These are phyloP conservation scores for Piromyces finnis DNA, from an alignment of 192 early-diverging fungal genomes.

Conservation along the genomic window DNA sequence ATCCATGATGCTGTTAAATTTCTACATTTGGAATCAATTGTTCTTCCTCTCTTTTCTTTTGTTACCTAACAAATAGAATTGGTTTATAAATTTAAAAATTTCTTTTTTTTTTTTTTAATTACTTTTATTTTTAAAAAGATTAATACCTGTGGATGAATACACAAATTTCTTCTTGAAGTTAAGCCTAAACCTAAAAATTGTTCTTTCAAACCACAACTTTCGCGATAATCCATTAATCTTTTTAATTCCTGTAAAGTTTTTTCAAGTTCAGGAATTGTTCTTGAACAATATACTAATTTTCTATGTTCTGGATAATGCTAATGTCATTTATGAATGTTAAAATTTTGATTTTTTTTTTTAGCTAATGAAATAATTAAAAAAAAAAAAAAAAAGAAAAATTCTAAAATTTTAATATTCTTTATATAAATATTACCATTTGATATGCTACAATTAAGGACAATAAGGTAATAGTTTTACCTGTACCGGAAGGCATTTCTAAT, in stretches of 20 bases:
- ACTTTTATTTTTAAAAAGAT: background rate
- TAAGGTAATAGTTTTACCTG: conserved; percentile 93
- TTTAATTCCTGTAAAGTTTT: conserved; percentile 94
- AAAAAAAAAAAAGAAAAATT: too few relatives aligned
- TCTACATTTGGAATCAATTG: conserved; percentile 79
- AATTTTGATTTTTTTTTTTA: too few relatives aligned
- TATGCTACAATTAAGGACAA: conserved; percentile 91
- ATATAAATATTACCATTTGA: conserved; percentile 63
- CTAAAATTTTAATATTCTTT: too few relatives aligned
- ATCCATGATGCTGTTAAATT: conserved; percentile 90
- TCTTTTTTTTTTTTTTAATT: background rate
- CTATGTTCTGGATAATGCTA: conserved; percentile 77
- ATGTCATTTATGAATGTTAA: too few relatives aligned
- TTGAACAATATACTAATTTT: conserved; percentile 98
- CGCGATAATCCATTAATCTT: conserved; percentile 71
- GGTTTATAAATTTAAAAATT: background rate
- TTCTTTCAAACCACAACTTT: conserved; percentile 42
- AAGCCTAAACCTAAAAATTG: conserved; percentile 81
- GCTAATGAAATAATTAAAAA: too few relatives aligned
- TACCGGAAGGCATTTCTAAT: conserved; percentile 98
- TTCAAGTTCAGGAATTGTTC: conserved; percentile 99
- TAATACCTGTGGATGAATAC: conserved; percentile 63
- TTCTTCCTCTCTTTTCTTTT: conserved; percentile 68
- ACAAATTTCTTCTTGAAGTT: conserved; percentile 84
- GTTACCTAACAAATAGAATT: conserved; percentile 22